phyloP scores from a whole-genome alignment of 139 green algal genomes.

The Closterium sp. region DNA sequence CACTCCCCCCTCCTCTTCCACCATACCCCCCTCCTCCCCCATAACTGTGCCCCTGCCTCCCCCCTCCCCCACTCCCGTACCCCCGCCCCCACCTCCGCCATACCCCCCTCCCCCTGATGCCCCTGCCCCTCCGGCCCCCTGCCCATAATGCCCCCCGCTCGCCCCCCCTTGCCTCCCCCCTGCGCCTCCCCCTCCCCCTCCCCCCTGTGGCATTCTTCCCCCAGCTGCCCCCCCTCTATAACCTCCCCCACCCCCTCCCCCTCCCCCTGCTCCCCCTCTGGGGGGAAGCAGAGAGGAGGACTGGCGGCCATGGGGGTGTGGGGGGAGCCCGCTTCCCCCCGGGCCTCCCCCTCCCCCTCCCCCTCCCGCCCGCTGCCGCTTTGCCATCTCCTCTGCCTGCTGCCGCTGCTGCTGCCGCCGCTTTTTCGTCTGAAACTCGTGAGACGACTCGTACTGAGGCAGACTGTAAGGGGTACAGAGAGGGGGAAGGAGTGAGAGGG shows the following conservation, averaged over 20 bases:
- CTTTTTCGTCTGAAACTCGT: conserved; percentile 59
- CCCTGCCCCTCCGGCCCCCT: not conserved
- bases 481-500: not conserved
- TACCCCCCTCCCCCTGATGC: not conserved
- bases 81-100: not conserved
- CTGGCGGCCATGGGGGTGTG: not conserved
- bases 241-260: too few relatives aligned
- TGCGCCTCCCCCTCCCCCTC: not conserved
- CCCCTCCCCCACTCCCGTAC: not conserved
- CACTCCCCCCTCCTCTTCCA: not conserved
- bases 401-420: conserved; percentile 38
- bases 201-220: not conserved
- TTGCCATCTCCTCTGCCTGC: conserved; percentile 35
- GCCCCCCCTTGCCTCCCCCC: not conserved
- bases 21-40: not conserved
- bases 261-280: not conserved
- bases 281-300: not conserved
- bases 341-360: not conserved
- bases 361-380: conserved; percentile 1
- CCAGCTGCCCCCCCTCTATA: not conserved
- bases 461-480: conserved; percentile 40
- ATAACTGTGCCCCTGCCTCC: not conserved
- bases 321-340: not conserved
- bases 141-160: not conserved
- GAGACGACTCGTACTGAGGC: conserved; percentile 53